Percentiles rank a stretch among this genome's conserved stretches.
These are phyloP conservation scores for Aspergillus sp. DNA, from an alignment of 2,329 filamentous ascomycete species.

Conservation along the genomic window DNA sequence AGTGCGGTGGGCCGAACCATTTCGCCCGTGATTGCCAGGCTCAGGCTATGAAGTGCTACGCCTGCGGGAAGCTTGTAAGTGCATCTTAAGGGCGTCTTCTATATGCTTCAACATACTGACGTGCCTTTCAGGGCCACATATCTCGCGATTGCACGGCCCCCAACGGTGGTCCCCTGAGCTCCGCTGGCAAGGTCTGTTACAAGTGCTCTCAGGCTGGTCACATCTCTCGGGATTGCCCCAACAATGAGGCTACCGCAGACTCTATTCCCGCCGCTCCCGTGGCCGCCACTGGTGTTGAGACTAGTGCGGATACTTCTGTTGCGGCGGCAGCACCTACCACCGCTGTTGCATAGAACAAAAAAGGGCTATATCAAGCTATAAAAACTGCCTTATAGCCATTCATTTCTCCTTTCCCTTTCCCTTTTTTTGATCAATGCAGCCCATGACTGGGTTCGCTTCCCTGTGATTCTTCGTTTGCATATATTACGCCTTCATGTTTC, in stretches of 20 bases:
- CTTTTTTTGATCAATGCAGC: constrained; percentile 28
- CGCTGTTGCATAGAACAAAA: constrained; percentile 42
- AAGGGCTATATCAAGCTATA: constrained; percentile 8
- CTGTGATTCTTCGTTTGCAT: constrained; percentile 38
- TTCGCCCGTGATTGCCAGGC: constrained; percentile 98
- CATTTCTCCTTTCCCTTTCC: constrained; percentile 17
- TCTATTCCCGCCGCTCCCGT: constrained; percentile 23
- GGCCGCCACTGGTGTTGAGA: constrained; percentile 41
- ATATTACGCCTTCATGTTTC: constrained; percentile 35
- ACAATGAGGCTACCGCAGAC: constrained; percentile 55
- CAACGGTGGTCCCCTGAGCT: constrained; percentile 93
- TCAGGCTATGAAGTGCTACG: constrained; percentile 98
- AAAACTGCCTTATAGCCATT: constrained; percentile 13
- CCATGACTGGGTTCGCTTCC: constrained; percentile 19
- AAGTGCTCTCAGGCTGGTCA: constrained; percentile 93
- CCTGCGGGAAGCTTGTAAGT: constrained; percentile 78
- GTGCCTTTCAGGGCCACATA: constrained; percentile 66
- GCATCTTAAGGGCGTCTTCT: neutral
- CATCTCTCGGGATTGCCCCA: constrained; percentile 93
- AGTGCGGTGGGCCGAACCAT: constrained; percentile 85
- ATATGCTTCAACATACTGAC: neutral
- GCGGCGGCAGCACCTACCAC: constrained; percentile 41
- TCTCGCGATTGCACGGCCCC: constrained; percentile 93
- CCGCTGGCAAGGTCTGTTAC: constrained; percentile 97
- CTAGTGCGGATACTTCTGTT: constrained; percentile 33